Conservation (phyloP, 2,329 filamentous ascomycete genomes). For the Endocalyx cinctus region DNA sequence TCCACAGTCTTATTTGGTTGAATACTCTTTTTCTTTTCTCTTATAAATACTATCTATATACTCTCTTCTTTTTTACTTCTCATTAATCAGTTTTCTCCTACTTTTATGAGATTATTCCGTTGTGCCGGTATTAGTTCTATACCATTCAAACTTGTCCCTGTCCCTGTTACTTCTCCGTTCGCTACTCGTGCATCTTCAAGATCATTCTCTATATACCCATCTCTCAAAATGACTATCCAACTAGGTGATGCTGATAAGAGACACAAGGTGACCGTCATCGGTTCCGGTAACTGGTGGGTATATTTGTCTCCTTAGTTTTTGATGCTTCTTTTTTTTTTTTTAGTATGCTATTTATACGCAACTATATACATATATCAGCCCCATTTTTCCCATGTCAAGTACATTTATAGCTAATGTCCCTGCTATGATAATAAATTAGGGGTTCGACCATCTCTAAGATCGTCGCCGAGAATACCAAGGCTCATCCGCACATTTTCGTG, state of each 20-base stretch:
- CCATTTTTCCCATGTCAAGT: no score
- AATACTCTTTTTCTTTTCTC: no score
- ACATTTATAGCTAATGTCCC: no score
- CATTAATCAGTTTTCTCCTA: no score
- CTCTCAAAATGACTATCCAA: constrained; percentile 24
- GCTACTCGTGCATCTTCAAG: not conserved
- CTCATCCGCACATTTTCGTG: constrained; percentile 77
- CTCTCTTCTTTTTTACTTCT: no score
- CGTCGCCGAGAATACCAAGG: constrained; percentile 83
- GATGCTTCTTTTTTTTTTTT: no score
- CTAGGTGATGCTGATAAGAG: constrained; percentile 57
- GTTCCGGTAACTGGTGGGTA: constrained; percentile 88
- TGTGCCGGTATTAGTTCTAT: not conserved
- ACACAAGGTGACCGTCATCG: constrained; percentile 91
- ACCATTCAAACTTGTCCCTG: not conserved
- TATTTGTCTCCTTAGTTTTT: not conserved
- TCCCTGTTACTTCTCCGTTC: not conserved
- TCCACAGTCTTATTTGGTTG: no score
- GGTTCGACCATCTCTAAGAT: constrained; percentile 98
- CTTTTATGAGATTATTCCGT: not conserved
- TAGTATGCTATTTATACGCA: no score
- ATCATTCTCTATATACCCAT: constrained; percentile 12
- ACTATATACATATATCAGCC: no score
- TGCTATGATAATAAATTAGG: constrained; percentile 58
- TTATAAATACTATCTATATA: no score